A percentile compares a stretch with the other conserved stretches of the same genome.
phyloP scores from a whole-genome alignment of 106 monocot genomes.

The Acorus gramineus region DNA sequence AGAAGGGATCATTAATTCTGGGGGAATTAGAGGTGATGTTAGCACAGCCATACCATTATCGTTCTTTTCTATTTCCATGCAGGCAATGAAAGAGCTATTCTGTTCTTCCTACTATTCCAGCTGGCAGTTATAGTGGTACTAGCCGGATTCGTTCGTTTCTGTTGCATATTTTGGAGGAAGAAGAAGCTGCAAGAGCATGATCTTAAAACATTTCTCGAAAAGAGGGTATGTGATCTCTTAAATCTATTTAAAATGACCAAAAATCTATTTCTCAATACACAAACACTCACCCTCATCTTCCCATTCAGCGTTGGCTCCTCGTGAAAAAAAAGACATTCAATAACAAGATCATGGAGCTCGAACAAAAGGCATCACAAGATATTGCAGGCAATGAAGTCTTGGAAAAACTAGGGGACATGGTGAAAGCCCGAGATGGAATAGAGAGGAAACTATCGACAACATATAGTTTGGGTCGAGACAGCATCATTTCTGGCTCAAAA shows the following conservation, averaged over 20 bases:
- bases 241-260: not conserved
- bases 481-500: not conserved
- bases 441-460: slow-evolving; percentile 56
- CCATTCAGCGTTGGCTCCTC: slow-evolving; percentile 51
- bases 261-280: not conserved
- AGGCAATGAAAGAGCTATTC: slow-evolving; percentile 39
- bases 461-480: slow-evolving; percentile 77
- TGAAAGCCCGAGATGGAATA: slow-evolving; percentile 49
- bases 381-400: slow-evolving; percentile 24
- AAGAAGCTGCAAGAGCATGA: slow-evolving; percentile 62
- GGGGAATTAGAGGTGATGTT: too few relatives aligned
- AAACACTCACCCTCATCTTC: too few relatives aligned
- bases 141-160: slow-evolving; percentile 40
- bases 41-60: too few relatives aligned
- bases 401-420: slow-evolving; percentile 45
- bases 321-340: slow-evolving; percentile 35
- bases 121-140: slow-evolving; percentile 35
- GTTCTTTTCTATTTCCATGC: not conserved
- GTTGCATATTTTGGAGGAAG: slow-evolving; percentile 83
- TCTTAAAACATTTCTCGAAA: slow-evolving; percentile 61
- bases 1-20: too few relatives aligned
- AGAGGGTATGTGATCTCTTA: slow-evolving; percentile 30
- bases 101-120: slow-evolving; percentile 53
- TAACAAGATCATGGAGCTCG: slow-evolving; percentile 53
- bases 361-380: slow-evolving; percentile 34